These are phyloP conservation scores for Podospora sp. DNA, from an alignment of 495 filamentous ascomycete genomes.

Conservation along the genomic window DNA sequence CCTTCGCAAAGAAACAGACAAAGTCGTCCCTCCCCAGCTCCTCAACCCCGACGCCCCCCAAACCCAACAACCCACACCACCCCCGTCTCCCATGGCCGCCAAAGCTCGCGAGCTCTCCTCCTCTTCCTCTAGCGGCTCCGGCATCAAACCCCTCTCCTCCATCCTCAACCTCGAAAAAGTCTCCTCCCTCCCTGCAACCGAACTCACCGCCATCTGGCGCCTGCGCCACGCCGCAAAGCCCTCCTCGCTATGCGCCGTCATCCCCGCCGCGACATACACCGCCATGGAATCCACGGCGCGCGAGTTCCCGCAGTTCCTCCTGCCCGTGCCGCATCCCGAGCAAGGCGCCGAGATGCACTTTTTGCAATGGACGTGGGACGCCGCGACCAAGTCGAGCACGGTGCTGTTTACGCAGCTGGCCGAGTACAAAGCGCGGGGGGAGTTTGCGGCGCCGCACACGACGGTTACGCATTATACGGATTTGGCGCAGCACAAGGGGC, in stretches of 20 bases:
- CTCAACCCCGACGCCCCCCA: background rate
- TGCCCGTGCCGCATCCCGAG: slow-evolving; percentile 76
- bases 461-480: slow-evolving; percentile 90
- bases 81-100: slow-evolving; percentile 13
- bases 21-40: slow-evolving; percentile 29
- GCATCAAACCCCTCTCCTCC: slow-evolving; percentile 74
- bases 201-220: slow-evolving; percentile 89
- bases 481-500: slow-evolving; percentile 65
- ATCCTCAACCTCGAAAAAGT: slow-evolving; percentile 85
- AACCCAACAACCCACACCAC: slow-evolving; percentile 14
- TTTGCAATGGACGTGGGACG: slow-evolving; percentile 73
- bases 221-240: slow-evolving; percentile 74
- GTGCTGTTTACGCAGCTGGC: slow-evolving; percentile 91
- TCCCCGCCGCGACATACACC: slow-evolving; percentile 71
- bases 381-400: slow-evolving; percentile 66
- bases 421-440: slow-evolving; percentile 87
- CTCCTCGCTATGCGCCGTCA: slow-evolving; percentile 75
- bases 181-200: slow-evolving; percentile 68
- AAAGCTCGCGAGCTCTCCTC: background rate
- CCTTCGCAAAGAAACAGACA: slow-evolving; percentile 58
- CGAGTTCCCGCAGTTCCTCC: slow-evolving; percentile 81
- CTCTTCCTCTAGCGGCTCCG: background rate
- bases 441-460: slow-evolving; percentile 88
- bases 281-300: slow-evolving; percentile 68
- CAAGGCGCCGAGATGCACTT: slow-evolving; percentile 80